A percentile compares a stretch with the other conserved stretches of the same genome.
These are phyloP conservation scores for Syzygium syzygioides DNA, from an alignment of 441 rosid species.

Conservation along the genomic window DNA sequence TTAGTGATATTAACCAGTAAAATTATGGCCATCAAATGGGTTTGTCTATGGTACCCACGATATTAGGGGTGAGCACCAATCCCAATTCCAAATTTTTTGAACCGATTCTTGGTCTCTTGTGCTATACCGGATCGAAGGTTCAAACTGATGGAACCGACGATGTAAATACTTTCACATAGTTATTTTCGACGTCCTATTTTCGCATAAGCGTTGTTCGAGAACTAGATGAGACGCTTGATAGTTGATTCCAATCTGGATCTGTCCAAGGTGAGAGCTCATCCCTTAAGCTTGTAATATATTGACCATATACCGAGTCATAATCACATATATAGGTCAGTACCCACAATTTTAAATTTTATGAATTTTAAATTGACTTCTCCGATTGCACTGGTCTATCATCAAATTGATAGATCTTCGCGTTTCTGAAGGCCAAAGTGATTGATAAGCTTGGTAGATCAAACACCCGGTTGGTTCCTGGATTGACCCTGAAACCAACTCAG, in stretches of 20 bases:
- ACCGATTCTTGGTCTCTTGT: not conserved
- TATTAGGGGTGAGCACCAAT: not conserved
- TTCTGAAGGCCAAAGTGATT: not conserved
- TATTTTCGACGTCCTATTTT: not conserved
- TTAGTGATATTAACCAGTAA: too few species aligned
- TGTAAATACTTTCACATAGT: not conserved
- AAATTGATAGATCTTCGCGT: not conserved
- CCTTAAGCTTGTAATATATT: not conserved
- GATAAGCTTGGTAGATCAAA: not conserved
- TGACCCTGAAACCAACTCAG: accelerated
- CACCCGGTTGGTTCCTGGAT: accelerated
- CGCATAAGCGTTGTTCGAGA: not conserved
- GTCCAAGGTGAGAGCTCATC: not conserved
- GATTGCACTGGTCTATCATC: not conserved
- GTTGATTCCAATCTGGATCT: not conserved
- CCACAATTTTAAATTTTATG: not conserved
- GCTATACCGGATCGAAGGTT: not conserved
- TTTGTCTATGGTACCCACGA: not conserved
- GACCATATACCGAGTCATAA: not conserved
- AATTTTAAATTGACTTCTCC: not conserved
- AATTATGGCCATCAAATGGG: not conserved
- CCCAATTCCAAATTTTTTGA: not conserved
- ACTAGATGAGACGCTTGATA: not conserved
- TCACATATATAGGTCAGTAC: not conserved
- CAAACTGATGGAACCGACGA: not conserved